These are phyloP conservation scores for Tricholoma bakamatsutake DNA, from an alignment of 768 basidiomycete species.

Conservation along the genomic window DNA sequence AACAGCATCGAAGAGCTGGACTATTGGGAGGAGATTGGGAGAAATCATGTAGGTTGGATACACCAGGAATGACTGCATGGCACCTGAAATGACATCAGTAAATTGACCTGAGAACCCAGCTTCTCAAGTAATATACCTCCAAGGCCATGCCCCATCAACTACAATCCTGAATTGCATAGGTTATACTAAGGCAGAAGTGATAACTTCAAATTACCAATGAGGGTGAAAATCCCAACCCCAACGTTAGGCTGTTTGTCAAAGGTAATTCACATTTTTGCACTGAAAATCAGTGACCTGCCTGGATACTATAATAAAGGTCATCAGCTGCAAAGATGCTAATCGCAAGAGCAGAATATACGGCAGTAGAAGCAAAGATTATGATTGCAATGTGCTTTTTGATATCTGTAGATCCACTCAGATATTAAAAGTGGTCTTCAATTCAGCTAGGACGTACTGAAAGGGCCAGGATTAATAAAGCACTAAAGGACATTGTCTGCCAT, in stretches of 20 bases:
- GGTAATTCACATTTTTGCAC: neutral
- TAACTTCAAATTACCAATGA: constrained; percentile 10
- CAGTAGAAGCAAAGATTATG: constrained; percentile 56
- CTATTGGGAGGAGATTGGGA: constrained; percentile 35
- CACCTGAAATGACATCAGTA: constrained; percentile 7
- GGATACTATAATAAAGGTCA: constrained; percentile 38
- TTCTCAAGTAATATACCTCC: neutral
- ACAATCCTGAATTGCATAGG: neutral
- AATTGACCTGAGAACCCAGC: constrained; percentile 5
- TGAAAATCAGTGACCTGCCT: constrained; percentile 16
- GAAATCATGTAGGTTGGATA: constrained; percentile 40
- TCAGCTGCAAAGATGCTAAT: constrained; percentile 58
- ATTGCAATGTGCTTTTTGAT: constrained; percentile 39
- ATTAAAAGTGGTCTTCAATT: neutral
- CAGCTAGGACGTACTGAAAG: constrained; percentile 42
- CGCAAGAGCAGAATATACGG: constrained; percentile 49
- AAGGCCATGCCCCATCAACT: constrained; percentile 7
- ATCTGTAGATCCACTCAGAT: constrained; percentile 21
- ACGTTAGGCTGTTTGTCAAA: constrained; percentile 27
- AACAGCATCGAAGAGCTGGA: constrained; percentile 37
- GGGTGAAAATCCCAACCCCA: constrained; percentile 10
- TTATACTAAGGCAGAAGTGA: constrained; percentile 13
- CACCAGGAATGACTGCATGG: constrained; percentile 39
- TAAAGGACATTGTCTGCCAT: constrained; percentile 35
- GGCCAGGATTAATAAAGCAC: constrained; percentile 57